phyloP scores from a whole-genome alignment of 148 eudicot species.

The Cornus kousa region DNA sequence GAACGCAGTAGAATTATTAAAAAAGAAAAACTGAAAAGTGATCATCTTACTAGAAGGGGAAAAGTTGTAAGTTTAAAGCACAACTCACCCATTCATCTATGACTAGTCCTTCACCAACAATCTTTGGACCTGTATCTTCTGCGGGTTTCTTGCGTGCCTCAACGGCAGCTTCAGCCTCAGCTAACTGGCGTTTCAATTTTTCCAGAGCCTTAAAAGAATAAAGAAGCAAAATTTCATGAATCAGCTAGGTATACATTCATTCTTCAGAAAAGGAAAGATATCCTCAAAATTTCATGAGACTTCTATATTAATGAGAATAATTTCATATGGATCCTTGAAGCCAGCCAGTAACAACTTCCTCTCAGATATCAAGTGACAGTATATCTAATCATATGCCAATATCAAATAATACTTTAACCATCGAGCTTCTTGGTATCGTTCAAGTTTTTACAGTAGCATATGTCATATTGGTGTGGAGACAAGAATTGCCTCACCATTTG shows the following conservation, averaged over 20 bases:
- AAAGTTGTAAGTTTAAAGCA: not conserved
- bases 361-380: not conserved
- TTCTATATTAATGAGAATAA: not conserved
- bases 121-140: conserved; percentile 83
- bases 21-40: not conserved
- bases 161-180: conserved; percentile 95
- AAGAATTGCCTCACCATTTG: not conserved
- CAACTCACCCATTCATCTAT: conserved; percentile 96
- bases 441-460: not conserved
- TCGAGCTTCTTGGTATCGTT: not conserved
- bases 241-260: not conserved
- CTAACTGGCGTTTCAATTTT: conserved; percentile 80
- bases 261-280: not conserved
- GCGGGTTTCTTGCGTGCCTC: conserved; percentile 89
- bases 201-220: conserved; percentile 67
- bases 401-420: not conserved
- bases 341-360: not conserved
- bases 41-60: not conserved
- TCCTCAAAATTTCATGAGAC: not conserved
- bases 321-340: not conserved
- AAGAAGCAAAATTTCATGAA: not conserved
- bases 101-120: conserved; percentile 94
- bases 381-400: not conserved
- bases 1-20: not conserved
- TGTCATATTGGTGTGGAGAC: not conserved